Evolutionary conservation across 2,329 filamentous ascomycete genomes (phyloP).

Genomic region (Alternaria hordeiaustralica): DNA sequence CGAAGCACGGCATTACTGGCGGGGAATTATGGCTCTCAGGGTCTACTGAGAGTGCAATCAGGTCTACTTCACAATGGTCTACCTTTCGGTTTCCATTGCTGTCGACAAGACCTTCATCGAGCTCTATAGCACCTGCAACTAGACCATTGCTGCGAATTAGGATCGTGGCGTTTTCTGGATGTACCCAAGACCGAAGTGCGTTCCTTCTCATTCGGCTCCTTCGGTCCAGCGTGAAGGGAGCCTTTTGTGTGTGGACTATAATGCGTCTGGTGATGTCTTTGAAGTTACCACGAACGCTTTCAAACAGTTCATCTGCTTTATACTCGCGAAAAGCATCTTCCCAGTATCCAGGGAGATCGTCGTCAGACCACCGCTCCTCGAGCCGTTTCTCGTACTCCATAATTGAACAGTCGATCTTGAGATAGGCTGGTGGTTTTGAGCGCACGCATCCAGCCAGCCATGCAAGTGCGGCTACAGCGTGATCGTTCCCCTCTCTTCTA

Average conservation of each 20-base stretch:
- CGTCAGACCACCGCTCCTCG: not conserved
- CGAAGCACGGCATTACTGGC: not conserved
- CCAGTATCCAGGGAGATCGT: not conserved
- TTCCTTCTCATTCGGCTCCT: not conserved
- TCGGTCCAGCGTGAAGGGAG: not conserved
- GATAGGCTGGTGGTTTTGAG: not conserved
- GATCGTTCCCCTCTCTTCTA: not conserved
- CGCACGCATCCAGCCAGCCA: not conserved
- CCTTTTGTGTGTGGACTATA: not conserved
- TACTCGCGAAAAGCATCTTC: not conserved
- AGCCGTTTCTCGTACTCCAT: not conserved
- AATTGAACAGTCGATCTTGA: not conserved
- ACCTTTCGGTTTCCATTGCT: not conserved
- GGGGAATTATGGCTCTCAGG: not conserved
- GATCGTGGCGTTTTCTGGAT: not conserved
- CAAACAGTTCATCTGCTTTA: not conserved
- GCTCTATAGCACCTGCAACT: not conserved
- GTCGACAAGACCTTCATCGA: not conserved
- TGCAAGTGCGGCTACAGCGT: not conserved
- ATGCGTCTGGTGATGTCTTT: not conserved
- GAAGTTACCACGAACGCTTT: not conserved
- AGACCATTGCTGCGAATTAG: not conserved
- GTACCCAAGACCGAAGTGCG: accelerated
- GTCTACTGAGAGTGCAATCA: not conserved
- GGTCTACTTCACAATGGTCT: not conserved